A percentile compares a stretch with the other conserved stretches of the same genome.
phyloP scores from a whole-genome alignment of 352 stramenopile species.

The Thraustochytrium striatum region DNA sequence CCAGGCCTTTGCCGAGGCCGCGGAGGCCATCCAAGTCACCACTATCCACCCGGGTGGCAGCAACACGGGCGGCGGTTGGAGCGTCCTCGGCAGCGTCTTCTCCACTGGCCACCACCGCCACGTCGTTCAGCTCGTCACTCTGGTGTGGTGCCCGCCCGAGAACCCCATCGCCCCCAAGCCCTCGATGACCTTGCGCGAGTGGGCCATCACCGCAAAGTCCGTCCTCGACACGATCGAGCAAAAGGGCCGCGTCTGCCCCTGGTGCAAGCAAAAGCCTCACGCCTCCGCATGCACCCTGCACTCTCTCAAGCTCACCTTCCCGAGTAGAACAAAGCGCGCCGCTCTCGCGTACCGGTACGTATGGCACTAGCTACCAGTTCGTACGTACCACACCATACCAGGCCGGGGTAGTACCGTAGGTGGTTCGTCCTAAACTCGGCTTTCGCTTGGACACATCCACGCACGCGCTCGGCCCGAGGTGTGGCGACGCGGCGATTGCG shows the following conservation, averaged over 20 bases:
- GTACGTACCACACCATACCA: no score
- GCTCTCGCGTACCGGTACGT: no score
- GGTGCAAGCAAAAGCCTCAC: slow-evolving; percentile 40
- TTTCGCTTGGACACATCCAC: no score
- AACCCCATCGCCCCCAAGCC: slow-evolving; percentile 10
- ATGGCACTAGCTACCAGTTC: no score
- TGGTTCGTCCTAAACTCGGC: no score
- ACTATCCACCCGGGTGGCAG: neutral
- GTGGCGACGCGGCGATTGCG: no score
- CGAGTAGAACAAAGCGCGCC: no score
- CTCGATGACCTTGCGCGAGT: slow-evolving; percentile 1
- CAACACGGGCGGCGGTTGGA: neutral
- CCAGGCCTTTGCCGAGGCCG: slow-evolving; percentile 37
- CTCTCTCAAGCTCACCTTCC: neutral
- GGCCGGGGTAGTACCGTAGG: no score
- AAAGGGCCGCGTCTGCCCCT: neutral
- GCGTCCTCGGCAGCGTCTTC: slow-evolving; percentile 33
- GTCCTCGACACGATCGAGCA: slow-evolving; percentile 16
- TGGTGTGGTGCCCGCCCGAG: slow-evolving; percentile 46
- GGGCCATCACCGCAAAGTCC: slow-evolving; percentile 34
- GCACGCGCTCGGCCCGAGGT: no score
- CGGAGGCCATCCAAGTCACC: slow-evolving; percentile 35
- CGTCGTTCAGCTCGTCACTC: slow-evolving; percentile 40
- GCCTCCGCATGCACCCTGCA: slow-evolving; percentile 24
- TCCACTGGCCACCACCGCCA: slow-evolving; percentile 31